Evolutionary conservation across 1,139 yeast species (phyloP).

Genomic region (Debaryomyces sp.): DNA sequence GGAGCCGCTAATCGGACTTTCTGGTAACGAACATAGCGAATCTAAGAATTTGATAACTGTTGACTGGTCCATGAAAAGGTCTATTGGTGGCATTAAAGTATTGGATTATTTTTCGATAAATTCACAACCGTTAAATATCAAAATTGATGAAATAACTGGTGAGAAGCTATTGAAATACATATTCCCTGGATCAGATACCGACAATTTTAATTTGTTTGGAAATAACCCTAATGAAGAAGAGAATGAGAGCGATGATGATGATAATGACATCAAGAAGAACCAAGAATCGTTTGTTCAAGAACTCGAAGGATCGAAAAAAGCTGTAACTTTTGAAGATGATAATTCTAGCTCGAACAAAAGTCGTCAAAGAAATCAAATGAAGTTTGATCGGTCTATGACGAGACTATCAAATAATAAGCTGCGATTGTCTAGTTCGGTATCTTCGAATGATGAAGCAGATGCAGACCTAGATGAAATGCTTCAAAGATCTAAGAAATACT

Average conservation of each 20-base stretch:
- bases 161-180: slow-evolving; percentile 56
- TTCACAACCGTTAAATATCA: slow-evolving; percentile 57
- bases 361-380: slow-evolving; percentile 3
- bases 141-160: slow-evolving; percentile 65
- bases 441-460: slow-evolving; percentile 3
- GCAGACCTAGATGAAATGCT: slow-evolving; percentile 48
- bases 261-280: slow-evolving; percentile 6
- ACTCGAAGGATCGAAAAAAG: slow-evolving; percentile 16
- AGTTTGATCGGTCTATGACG: slow-evolving; percentile 9
- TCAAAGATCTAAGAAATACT: slow-evolving; percentile 56
- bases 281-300: slow-evolving; percentile 18
- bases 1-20: slow-evolving; percentile 29
- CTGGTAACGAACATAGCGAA: slow-evolving; percentile 17
- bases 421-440: neutral
- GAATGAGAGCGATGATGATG: slow-evolving; percentile 10
- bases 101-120: slow-evolving; percentile 55
- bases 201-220: slow-evolving; percentile 27
- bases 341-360: neutral
- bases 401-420: slow-evolving; percentile 9
- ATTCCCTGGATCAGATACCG: slow-evolving; percentile 43
- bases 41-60: slow-evolving; percentile 41
- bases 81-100: slow-evolving; percentile 70
- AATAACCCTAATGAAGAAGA: slow-evolving; percentile 15
- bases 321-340: slow-evolving; percentile 7
- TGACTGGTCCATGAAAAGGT: slow-evolving; percentile 65